Base-by-base conservation (phyloP, 352 stramenopile genomes). In the Globisporangium camurandrum region DNA sequence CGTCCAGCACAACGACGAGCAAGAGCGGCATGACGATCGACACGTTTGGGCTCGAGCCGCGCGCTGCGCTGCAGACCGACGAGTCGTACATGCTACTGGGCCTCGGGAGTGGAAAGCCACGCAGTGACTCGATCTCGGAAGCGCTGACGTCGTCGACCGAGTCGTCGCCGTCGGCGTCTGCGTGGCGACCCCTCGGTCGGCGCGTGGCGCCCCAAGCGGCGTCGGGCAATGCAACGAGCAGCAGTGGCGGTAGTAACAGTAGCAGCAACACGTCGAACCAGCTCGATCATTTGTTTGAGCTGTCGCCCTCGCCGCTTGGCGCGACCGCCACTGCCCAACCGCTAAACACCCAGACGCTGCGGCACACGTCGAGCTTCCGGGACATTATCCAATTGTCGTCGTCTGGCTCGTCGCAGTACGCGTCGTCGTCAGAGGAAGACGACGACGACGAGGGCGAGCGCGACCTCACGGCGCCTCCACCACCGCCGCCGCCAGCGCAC, bases 181-280 rank as follows among this genome's bases (percentile, higher is more conserved):
- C 60, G 28, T 84, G 72, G 72, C 72, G 72, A 30, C 72, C 72
- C 39, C 45, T 84, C 22, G 72, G 72, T 5, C 65, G 72, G 5
- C 72, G 72, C 10, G 44, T 76, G 22, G 59, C 65, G 23, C 54
- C 66, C 12, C 42, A 40, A 41, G 56, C 20, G 48, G 33, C 19
- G 59, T 36, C 27, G 16, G 42, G 27, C 20, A 75, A n/a, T n/a
- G n/a, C n/a, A n/a, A n/a, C n/a, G n/a, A n/a, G n/a, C n/a, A n/a
- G n/a, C n/a, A n/a, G n/a, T n/a, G n/a, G n/a, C n/a, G n/a, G n/a
- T n/a, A 73, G 38, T 66, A 67, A 33, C 22, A 33, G 17, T 56
- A 73, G 30, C 49, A 46, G 26, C 22, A n/a, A 1, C 27, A 39
- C 11, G 54, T 61, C 26, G 54, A 61, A 36, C 23, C 53, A 57